A percentile compares a stretch with the other conserved stretches of the same genome.
Evolutionary conservation across 768 basidiomycete species (phyloP).

Genomic region (Phylloporus arenicola): DNA sequence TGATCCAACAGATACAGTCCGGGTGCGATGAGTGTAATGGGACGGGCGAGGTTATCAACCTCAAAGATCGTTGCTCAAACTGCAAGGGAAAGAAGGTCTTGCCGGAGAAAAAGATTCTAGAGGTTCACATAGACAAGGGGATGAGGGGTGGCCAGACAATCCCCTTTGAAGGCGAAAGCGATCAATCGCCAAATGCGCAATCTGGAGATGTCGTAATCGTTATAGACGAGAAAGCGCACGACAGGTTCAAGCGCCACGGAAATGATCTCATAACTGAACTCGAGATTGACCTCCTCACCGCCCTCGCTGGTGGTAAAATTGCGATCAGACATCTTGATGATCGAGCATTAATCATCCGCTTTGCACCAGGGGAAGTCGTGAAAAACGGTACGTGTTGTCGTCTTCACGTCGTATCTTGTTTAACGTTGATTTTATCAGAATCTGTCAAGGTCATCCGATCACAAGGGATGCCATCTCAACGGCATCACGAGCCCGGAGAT

Average conservation of each 20-base stretch:
- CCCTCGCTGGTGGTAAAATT: conserved; percentile 88
- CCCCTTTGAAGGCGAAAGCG: conserved; percentile 83
- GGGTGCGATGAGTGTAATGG: conserved; percentile 91
- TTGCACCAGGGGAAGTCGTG: conserved; percentile 85
- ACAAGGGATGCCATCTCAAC: conserved; percentile 98
- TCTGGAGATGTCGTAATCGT: conserved; percentile 95
- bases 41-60: conserved; percentile 91
- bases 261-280: conserved; percentile 82
- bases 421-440: conserved; percentile 40
- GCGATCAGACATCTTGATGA: conserved; percentile 92
- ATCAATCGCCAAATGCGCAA: conserved; percentile 82
- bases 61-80: conserved; percentile 83
- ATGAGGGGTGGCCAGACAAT: conserved; percentile 95
- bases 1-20: conserved; percentile 99
- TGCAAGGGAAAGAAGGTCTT: conserved; percentile 96
- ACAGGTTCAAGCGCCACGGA: conserved; percentile 81
- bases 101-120: conserved; percentile 93
- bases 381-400: conserved; percentile 72
- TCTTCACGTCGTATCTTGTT: background rate
- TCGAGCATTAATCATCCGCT: conserved; percentile 74
- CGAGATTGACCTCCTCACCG: conserved; percentile 91
- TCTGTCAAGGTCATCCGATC: conserved; percentile 86
- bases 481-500: conserved; percentile 96
- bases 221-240: conserved; percentile 89
- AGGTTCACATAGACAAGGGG: conserved; percentile 97